These are phyloP conservation scores for Ceratopteris richardii DNA, from an alignment of 75 land plant species.

Conservation along the genomic window DNA sequence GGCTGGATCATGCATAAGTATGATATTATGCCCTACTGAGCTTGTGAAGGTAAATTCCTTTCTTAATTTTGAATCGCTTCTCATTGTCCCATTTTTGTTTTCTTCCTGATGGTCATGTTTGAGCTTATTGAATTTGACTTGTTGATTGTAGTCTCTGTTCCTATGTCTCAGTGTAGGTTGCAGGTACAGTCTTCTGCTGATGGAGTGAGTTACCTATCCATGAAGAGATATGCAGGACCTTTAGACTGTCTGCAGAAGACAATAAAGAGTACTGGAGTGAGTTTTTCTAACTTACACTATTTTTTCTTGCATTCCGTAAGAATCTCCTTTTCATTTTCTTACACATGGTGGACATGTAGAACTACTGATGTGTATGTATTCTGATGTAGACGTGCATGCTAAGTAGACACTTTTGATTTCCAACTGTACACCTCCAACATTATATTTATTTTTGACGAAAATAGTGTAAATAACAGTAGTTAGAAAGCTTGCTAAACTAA, in stretches of 20 bases:
- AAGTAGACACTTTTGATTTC: too few species aligned
- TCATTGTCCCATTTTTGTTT: background rate
- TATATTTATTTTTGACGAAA: too few species aligned
- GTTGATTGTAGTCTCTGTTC: too few species aligned
- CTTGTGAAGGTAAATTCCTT: slow-evolving; percentile 61
- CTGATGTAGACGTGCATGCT: too few species aligned
- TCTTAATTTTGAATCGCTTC: background rate
- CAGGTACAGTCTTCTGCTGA: slow-evolving; percentile 71
- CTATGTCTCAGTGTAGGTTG: slow-evolving; percentile 80
- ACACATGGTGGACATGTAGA: slow-evolving; percentile 4
- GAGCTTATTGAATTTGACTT: too few species aligned
- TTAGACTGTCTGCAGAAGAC: slow-evolving; percentile 78
- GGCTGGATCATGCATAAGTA: slow-evolving; percentile 79
- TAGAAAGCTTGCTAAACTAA: too few species aligned
- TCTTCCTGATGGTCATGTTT: background rate
- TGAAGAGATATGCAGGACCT: slow-evolving; percentile 53
- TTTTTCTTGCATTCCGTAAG: too few species aligned
- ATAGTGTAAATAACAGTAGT: too few species aligned
- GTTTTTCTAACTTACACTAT: slow-evolving; percentile 12
- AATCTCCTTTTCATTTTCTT: background rate
- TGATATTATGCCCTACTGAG: slow-evolving; percentile 84
- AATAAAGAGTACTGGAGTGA: slow-evolving; percentile 67
- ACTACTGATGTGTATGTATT: too few species aligned
- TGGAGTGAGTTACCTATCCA: slow-evolving; percentile 11
- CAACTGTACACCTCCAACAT: too few species aligned